Evolutionary conservation across 371 early-diverging fungal genomes (phyloP), one percentile per base, ranked within the genome.

Genomic region (Lichtheimia hyalospora): DNA sequence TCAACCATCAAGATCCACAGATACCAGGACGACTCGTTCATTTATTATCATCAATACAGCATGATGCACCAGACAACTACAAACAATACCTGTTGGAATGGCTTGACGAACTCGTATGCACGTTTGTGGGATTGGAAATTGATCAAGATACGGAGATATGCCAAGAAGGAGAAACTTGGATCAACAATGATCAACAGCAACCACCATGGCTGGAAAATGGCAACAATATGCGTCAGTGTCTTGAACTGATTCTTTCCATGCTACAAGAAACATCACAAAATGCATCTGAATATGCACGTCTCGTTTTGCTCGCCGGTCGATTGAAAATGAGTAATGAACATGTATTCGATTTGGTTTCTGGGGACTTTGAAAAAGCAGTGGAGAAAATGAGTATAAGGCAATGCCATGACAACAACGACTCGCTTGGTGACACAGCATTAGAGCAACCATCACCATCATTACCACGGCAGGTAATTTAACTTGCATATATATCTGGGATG

Each of bases 21-120:
- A 25, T 77, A 10, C 55, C 62, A 13, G 20, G 54, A 20, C n/a
- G 46, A 21, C 21, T 46, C 18, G 18, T 46, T 18, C n/a, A 21
- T 46, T 5, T 46, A 16, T 46, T 46, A 21, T n/a, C 46, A 12
- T 46, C 46, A 0, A 0, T 5, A 21, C 18, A 16, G 10, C 46
- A 18, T 46, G 46, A 21, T 18, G 6, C 15, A 23, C 10, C 52
- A 20, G 2, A 24, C 2, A 50, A 18, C 3, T 24, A 14, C n/a
- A 27, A 15, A 3, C 48, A 44, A 16, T 57, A 57, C 49, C 3
- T 75, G 12, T 8, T 71, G 2, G 55, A 61, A 18, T 78, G 79
- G 79, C 57, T 78, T 57, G 71, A 75, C 43, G 71, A 75, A 15
- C 14, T 78, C 0, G 50, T 71, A 2, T 64, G 71, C 41, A 66